phyloP scores from a whole-genome alignment of 495 filamentous ascomycete species.

The Lasiosphaeriaceae sp. region DNA sequence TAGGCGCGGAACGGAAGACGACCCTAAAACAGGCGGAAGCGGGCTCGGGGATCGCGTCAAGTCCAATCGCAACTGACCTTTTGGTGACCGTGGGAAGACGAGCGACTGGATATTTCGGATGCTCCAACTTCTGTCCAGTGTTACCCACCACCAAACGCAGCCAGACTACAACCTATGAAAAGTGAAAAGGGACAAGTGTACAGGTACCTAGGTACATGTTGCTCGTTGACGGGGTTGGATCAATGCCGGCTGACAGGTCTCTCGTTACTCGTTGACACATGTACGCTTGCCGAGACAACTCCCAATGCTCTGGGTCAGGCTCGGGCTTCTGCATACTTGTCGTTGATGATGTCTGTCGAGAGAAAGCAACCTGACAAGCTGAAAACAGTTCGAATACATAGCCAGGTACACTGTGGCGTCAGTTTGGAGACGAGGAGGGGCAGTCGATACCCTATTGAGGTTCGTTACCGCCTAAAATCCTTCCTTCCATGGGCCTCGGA shows the following conservation, averaged over 20 bases:
- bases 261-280: neutral
- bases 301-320: slow-evolving; percentile 8
- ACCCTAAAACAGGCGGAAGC: neutral
- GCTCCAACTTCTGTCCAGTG: neutral
- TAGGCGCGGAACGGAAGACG: neutral
- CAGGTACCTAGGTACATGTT: neutral
- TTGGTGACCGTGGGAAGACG: neutral
- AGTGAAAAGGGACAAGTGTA: no score
- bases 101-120: neutral
- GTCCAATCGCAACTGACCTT: neutral
- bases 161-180: no score
- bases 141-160: neutral
- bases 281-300: slow-evolving; percentile 15
- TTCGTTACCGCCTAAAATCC: no score
- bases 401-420: no score
- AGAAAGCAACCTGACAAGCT: no score
- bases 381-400: no score
- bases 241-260: neutral
- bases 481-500: no score
- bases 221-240: no score
- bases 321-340: slow-evolving; percentile 9
- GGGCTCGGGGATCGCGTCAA: neutral
- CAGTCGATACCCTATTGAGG: no score
- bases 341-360: neutral
- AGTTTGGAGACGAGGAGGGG: no score